Base-by-base conservation (phyloP, 805 yeast genomes). In the Torulaspora gathmanii region DNA sequence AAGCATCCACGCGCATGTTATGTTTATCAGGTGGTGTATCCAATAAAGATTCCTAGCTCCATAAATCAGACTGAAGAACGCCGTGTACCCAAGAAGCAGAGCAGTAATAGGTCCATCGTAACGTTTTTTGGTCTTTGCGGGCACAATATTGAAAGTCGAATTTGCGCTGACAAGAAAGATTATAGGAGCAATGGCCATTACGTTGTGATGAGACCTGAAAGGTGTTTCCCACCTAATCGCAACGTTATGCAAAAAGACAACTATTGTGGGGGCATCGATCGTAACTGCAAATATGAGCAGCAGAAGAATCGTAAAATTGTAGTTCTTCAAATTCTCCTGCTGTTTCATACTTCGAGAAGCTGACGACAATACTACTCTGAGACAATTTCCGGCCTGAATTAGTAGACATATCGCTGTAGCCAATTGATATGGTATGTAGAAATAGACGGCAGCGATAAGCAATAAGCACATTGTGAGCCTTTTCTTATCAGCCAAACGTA, bases 31-130 rank as follows among this genome's bases (percentile, higher is more conserved):
- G 59, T 86, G 85, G 56, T 89, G 93, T 37, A 89, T 67, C 86
- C 90, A 86, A 64, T 78, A 90, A n/a, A 91, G 73, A 56, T 87
- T 85, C 58, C 90, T 75, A 5, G 84, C 72, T 2, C 96, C 96
- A 64, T 80, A 87, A 8, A 87, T 56, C 44, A 85, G 63, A 34
- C 84, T 68, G 64, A 85, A 88, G 30, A 77, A 58, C 1, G 78
- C 72, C 50, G 80, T 69, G 60, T 83, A 85, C 0, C 59, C 58
- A 35, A 83, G 55, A 11, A 79, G 55, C 3, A 64, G 48, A 12
- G 62, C 60, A 2, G 75, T 69, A 2, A 70, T 42, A 36, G 58
- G 56, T 39, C 60, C 57, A 27, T 65, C 67, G 1, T 64, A 36
- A 17, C 44, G 20, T 12, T 45, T 52, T n/a, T 44, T 58, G 1